Evolutionary conservation across 169 alveolate species (phyloP), one percentile per base, ranked within the genome.

Genomic region (Cryptosporidium felis): DNA sequence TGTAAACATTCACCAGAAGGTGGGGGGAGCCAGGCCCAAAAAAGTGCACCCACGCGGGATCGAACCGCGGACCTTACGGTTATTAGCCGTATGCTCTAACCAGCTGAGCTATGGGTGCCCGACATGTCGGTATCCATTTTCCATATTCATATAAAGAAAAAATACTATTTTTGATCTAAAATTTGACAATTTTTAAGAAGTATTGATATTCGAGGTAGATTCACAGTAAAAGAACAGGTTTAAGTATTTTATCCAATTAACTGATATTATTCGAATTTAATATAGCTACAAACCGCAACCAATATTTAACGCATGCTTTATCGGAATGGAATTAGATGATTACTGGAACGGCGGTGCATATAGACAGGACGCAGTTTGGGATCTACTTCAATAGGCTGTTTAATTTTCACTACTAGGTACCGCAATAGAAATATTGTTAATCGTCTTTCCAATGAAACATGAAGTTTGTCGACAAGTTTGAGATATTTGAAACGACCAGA

Each of bases 11-110:
- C n/a, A n/a, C 44, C 44, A 5, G 0, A 18, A 6, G 21, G 63
- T 56, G 41, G 63, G 63, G 45, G 5, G 1, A 56, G 32, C 3
- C 32, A 1, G 23, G 12, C 0, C 28, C 4, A 0, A 74, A 67
- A 74, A 74, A 74, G 74, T 74, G 85, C 85, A 74, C 98, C 97
- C 97, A 94, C 96, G 95, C 98, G 97, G 98, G 95, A 94, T 96
- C 97, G 98, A 95, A 95, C 98, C 97, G 97, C 96, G 96, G 98
- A 95, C 98, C 98, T 95, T 95, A 92, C 97, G 97, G 97, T 95
- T 95, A 95, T 94, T 94, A 95, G 97, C 97, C 97, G 97, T 92
- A 95, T 95, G 98, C 98, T 95, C 98, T 95, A 94, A 94, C 98
- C 98, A 91, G 93, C 98, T 95, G 98, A 95, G 98, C 98, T 94